phyloP scores from a whole-genome alignment of 495 filamentous ascomycete genomes.

The Choiromyces venosus region DNA sequence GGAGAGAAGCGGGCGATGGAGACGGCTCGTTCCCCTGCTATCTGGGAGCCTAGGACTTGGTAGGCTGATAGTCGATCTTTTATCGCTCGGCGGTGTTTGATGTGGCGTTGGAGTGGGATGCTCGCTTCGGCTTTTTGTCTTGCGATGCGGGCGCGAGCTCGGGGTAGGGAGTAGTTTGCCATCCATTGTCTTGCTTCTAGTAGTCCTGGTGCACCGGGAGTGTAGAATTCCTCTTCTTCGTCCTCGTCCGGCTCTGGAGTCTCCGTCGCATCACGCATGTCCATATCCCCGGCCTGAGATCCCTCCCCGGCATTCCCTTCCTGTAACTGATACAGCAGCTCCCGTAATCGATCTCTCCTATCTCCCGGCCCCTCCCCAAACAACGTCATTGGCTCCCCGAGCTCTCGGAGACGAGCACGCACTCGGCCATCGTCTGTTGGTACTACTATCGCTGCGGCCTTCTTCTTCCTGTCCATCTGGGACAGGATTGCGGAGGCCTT shows the following conservation, averaged over 20 bases:
- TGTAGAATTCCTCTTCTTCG: conserved; percentile 95
- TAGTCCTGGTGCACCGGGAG: conserved; percentile 67
- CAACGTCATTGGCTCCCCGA: conserved; percentile 86
- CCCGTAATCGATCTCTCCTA: conserved; percentile 77
- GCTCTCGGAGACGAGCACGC: conserved; percentile 67
- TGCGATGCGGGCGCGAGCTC: conserved; percentile 68
- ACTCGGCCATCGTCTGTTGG: conserved; percentile 92
- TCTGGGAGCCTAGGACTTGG: conserved; percentile 87
- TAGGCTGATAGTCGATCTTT: conserved; percentile 78
- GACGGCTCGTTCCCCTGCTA: conserved; percentile 81
- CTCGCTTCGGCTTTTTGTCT: conserved; percentile 71
- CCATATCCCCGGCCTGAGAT: conserved; percentile 58
- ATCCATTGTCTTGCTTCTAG: conserved; percentile 74
- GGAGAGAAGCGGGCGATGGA: conserved; percentile 88
- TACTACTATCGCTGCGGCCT: conserved; percentile 84
- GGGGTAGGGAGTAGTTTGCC: conserved; percentile 76
- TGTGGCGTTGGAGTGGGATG: conserved; percentile 78
- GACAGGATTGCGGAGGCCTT: conserved; percentile 81
- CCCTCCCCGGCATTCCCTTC: conserved; percentile 52
- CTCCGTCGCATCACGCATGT: conserved; percentile 53
- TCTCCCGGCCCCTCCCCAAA: conserved; percentile 90
- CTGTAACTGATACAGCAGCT: conserved; percentile 67
- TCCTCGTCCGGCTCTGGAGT: conserved; percentile 42
- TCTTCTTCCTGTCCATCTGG: conserved; percentile 83
- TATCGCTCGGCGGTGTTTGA: conserved; percentile 80